Conservation (phyloP, 345 rosid genomes). For the Syzygium grande region DNA sequence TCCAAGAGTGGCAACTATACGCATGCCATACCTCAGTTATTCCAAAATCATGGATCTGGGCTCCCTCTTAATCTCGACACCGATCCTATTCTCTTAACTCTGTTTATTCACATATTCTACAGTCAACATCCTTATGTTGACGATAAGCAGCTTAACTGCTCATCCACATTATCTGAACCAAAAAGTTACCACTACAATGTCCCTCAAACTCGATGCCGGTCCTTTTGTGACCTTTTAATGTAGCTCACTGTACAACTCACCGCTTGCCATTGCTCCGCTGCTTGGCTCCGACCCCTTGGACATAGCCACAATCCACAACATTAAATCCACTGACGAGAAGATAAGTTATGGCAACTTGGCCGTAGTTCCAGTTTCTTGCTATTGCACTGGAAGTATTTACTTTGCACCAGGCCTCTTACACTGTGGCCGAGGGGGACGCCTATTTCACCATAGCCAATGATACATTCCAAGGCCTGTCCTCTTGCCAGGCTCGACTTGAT, state of each 20-base stretch:
- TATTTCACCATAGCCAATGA: neutral
- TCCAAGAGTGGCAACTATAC: neutral
- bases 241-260: neutral
- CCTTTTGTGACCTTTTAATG: conserved; percentile 15
- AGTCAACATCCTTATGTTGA: neutral
- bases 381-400: conserved; percentile 9
- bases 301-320: conserved; percentile 11
- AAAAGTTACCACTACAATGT: conserved; percentile 15
- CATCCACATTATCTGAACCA: neutral
- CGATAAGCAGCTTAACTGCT: neutral
- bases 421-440: neutral
- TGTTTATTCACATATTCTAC: neutral
- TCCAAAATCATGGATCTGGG: neutral
- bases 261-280: conserved; percentile 10
- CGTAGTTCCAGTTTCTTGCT: conserved; percentile 17
- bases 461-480: conserved; percentile 9
- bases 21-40: neutral
- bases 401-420: conserved; percentile 8
- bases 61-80: neutral
- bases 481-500: neutral
- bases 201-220: conserved; percentile 5
- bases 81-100: neutral
- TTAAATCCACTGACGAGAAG: neutral
- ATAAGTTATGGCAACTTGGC: neutral
- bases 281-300: conserved; percentile 6